Base-by-base conservation (phyloP, 1,284 basidiomycete genomes). In the Fomitopsis betulina region DNA sequence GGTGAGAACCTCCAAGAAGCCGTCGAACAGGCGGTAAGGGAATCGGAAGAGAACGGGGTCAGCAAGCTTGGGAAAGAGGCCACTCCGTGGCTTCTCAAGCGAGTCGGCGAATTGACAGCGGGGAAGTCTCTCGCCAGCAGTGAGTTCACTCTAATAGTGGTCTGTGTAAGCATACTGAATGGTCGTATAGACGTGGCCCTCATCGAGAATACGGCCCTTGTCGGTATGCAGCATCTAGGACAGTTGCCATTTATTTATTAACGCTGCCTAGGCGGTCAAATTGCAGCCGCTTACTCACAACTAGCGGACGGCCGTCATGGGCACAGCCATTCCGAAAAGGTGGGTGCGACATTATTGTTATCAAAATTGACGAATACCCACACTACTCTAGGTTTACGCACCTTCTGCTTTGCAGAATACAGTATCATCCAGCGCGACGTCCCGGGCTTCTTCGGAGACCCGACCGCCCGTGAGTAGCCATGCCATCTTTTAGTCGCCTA, bases 71-170 rank as follows among this genome's bases (percentile, higher is more conserved):
- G 97, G 6, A 98, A 98, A 68, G 91, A 94, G 62, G 95, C 86
- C 10, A 99, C 97, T 1, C 97, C 97, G 3, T 99, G 96, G 96
- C 79, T 99, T 12, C 78, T 99, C 32, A 80, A 82, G 58, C 85
- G 96, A 19, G 89, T 99, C 1, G 83, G 83, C 8, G 89, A 98
- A 70, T 77, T 99, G 50, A 94, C 92, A 0, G 70, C 80, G 40
- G 93, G 93, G 3, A 78, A 77, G 59, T 93, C 93, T 2, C 74
- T 96, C 54, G 75, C 79, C 42, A 87, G 83, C 64, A 92, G 88
- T 91, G 58, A 69, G 82, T 78, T 39, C 39, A 40, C 7, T 53
- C 42, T 2, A n/a, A 10, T 3, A 27, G 27, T 12, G 33, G 38
- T 49, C n/a, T 38, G 13, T 42, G 27, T 55, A 27, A 33, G 35